phyloP scores from a whole-genome alignment of 169 alveolate species.

The Cyclospora cayetanensis region DNA sequence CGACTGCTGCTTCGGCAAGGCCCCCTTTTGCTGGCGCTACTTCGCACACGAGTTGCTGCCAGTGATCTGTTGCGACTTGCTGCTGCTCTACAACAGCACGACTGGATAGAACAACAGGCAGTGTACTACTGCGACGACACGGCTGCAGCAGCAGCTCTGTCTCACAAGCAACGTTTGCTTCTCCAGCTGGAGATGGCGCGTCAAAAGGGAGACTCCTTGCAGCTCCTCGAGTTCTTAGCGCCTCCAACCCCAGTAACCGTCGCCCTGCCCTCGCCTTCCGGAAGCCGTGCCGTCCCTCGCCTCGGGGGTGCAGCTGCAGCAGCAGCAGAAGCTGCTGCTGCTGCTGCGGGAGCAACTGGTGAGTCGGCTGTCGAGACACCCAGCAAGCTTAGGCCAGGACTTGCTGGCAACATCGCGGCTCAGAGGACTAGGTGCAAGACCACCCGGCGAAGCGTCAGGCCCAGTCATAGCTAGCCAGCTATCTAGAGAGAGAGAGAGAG shows the following conservation, averaged over 20 bases:
- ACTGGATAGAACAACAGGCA: constrained; percentile 12
- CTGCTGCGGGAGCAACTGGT: neutral
- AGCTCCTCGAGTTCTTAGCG: constrained; percentile 2
- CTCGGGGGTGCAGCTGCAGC: constrained; percentile 40
- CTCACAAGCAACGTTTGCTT: constrained; percentile 28
- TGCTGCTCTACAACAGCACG: constrained; percentile 47
- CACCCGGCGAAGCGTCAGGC: constrained; percentile 25
- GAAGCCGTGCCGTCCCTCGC: neutral
- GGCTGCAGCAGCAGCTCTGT: constrained; percentile 40
- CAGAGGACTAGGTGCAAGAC: neutral
- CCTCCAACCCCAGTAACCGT: constrained; percentile 10
- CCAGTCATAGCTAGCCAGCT: neutral
- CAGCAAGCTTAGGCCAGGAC: neutral
- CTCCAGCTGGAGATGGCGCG: constrained; percentile 15
- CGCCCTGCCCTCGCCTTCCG: neutral
- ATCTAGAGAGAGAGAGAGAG: constrained; percentile 24
- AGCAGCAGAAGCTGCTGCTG: constrained; percentile 54
- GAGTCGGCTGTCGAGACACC: neutral
- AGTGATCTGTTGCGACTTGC: constrained; percentile 35
- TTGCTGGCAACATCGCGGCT: neutral
- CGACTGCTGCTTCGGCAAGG: constrained; percentile 58
- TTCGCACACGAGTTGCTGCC: neutral
- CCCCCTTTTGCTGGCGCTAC: constrained; percentile 33
- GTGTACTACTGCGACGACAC: neutral
- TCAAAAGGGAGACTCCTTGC: constrained; percentile 19